Evolutionary conservation across 2,329 filamentous ascomycete genomes (phyloP), one percentile per base, ranked within the genome.

Genomic region (Penicillium italicum): DNA sequence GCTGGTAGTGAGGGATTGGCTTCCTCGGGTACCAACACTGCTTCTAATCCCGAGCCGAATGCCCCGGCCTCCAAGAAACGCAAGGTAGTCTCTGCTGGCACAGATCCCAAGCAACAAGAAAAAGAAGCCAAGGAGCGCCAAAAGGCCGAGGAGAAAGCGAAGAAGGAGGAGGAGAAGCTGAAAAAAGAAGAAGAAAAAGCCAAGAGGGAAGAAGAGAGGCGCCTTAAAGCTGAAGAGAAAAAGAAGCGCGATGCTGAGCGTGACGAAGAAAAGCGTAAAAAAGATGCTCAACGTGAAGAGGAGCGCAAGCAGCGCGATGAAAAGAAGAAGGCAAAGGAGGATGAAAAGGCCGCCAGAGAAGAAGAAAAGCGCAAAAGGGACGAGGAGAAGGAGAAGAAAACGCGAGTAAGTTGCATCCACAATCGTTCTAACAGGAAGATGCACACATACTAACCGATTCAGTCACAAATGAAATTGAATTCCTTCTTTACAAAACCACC

Each of bases 381-480:
- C 40, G 75, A 76, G 49, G 77, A 80, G 56, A 76, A 76, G 62
- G 68, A 68, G 28, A 80, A 79, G 66, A 80, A 79, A 59, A 75
- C 77, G 31, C 73, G 70, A 59, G 78, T 79, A 66, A 60, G 58
- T 53, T 16, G 50, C 59, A 26, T 61, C 59, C 24, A 41, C 22
- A 31, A 14, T 28, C 6, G 38, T 24, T 11, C 22, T 20, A 40
- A 30, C 30, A 12, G 14, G 11, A 18, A 14, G 11, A 34, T 20
- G 3, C 5, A 14, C 6, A 24, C 30, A 33, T 65, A 67, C 7
- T 65, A 56, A 55, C 63, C 65, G 56, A 20, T 34, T 37, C 57
- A 81, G 79, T 73, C 77, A 20, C 79, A 82, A 78, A 72, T 76
- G 58, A 76, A 74, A 50, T 65, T 82, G n/a, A 79, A 78, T 61